phyloP scores from a whole-genome alignment of 2,329 filamentous ascomycete species.

The Tolypocladium inflatum region DNA sequence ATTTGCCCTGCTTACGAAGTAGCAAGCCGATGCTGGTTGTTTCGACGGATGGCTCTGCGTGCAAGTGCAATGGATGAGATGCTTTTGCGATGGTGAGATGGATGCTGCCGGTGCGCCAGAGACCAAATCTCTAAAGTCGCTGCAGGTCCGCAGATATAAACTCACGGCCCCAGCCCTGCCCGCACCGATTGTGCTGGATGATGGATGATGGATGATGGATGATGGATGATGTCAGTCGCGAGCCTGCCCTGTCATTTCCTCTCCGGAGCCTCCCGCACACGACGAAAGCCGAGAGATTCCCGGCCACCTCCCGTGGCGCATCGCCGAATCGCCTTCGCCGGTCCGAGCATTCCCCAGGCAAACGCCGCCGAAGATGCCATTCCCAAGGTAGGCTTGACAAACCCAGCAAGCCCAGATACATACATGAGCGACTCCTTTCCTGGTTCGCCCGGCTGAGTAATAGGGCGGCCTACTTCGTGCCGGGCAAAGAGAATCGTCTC shows the following conservation, averaged over 20 bases:
- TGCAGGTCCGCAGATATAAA: not conserved
- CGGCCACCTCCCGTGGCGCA: not conserved
- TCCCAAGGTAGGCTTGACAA: not conserved
- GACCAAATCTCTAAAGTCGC: not conserved
- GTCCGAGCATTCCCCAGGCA: not conserved
- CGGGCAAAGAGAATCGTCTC: not conserved
- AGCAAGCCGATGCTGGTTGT: no score
- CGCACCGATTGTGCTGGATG: no score
- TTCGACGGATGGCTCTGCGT: not conserved
- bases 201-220: no score
- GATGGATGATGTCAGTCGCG: not conserved
- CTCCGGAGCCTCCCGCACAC: not conserved
- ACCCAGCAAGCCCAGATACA: constrained; percentile 6
- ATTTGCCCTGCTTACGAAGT: not conserved
- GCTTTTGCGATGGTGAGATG: not conserved
- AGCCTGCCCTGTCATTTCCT: not conserved
- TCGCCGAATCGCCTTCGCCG: no score
- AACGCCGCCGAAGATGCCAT: not conserved
- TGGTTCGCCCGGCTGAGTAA: not conserved
- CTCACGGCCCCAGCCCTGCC: no score
- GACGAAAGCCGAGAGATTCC: not conserved
- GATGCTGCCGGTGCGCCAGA: no score
- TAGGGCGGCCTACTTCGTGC: no score
- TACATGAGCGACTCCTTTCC: not conserved
- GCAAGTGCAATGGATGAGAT: not conserved